Evolutionary conservation across 1,139 yeast genomes (phyloP), one percentile per base, ranked within the genome.

Genomic region (Geotrichum citri-aurantii): DNA sequence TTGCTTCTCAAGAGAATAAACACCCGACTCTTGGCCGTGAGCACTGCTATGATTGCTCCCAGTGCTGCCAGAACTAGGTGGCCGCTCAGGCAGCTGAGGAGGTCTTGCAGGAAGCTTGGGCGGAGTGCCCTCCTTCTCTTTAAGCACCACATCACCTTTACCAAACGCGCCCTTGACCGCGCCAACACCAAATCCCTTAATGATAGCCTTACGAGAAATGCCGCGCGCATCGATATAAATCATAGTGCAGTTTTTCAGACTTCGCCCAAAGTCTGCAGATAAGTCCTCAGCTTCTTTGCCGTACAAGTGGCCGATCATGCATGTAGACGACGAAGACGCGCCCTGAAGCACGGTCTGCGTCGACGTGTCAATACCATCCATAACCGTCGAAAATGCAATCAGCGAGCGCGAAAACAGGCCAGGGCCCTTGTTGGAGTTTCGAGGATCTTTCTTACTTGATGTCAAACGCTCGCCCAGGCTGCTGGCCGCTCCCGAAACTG

Each of bases 371-470:
- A 56, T 33, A 3, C 59, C 61, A 31, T 59, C 61, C 59, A 59
- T 54, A 6, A 59, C 56, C 7, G 61, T 56, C 10, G 59, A 48
- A 48, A 59, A 59, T n/a, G 61, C 61, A 37, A 59, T 24, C 2
- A 59, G 37, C 11, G 61, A 56, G n/a, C 61, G 51, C n/a, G 54
- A 54, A 24, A 59, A 51, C 12, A 59, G 24, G 3, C 57, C 54
- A 1, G 54, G 52, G 12, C 14, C 27, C 48, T 31, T 40, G 21
- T 57, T 31, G 17, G 62, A 59, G 29, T 53, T 46, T 8, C 21
- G 29, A 33, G 50, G 31, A 31, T 44, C 50, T 40, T 55, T 48
- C 50, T 58, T 79, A 77, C 56, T 62, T 57, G 56, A 69, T 68
- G 59, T 71, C 10, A 56, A 29, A 17, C 56, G 33, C 19, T 46